These are phyloP conservation scores for Suillus weaverae DNA, from an alignment of 768 basidiomycete genomes.

Conservation along the genomic window DNA sequence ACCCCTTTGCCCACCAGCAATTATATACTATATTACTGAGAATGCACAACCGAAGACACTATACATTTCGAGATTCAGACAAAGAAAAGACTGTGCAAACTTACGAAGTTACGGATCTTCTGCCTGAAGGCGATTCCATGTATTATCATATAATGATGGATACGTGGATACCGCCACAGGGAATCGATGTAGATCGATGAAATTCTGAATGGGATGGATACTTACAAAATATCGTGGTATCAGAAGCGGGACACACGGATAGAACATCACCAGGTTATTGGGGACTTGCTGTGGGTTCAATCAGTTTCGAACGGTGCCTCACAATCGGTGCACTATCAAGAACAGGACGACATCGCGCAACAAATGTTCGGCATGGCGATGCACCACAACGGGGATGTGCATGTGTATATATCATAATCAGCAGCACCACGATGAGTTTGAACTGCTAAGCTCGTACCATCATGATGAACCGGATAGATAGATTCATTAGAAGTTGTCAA, in stretches of 20 bases:
- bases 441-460: neutral
- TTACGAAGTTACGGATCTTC: neutral
- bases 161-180: neutral
- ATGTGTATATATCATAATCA: neutral
- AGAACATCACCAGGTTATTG: neutral
- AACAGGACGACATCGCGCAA: neutral
- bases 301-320: neutral
- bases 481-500: too few relatives aligned
- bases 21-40: neutral
- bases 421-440: neutral
- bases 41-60: neutral
- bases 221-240: neutral
- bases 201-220: neutral
- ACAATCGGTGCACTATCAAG: neutral
- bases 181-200: neutral
- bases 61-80: neutral
- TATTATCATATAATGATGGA: neutral
- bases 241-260: neutral
- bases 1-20: neutral
- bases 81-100: neutral
- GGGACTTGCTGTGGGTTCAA: neutral
- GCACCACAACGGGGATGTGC: neutral
- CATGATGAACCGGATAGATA: too few relatives aligned
- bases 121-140: neutral
- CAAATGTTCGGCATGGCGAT: neutral